Evolutionary conservation across 2,329 filamentous ascomycete genomes (phyloP).

Genomic region (Colletotrichum sidae): DNA sequence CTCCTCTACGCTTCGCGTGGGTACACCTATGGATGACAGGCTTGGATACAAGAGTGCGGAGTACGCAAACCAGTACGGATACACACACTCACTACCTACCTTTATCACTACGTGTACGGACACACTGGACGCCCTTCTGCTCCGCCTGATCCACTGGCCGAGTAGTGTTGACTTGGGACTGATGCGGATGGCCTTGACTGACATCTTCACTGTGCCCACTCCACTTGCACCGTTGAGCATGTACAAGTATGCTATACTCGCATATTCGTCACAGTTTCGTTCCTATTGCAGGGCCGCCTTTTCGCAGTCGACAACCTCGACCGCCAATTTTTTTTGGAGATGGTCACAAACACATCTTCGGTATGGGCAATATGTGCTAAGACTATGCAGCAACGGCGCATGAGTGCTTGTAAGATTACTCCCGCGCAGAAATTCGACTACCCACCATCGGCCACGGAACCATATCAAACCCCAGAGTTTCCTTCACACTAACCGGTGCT

Average conservation of each 20-base stretch:
- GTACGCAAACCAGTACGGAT: too few relatives aligned
- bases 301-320: too few relatives aligned
- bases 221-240: slow-evolving; percentile 28
- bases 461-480: slow-evolving; percentile 23
- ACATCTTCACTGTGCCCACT: slow-evolving; percentile 3
- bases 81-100: too few relatives aligned
- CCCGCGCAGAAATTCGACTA: slow-evolving; percentile 18
- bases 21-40: too few relatives aligned
- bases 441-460: slow-evolving; percentile 15
- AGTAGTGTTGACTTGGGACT: background rate
- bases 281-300: too few relatives aligned
- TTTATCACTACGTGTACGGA: too few relatives aligned
- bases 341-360: too few relatives aligned
- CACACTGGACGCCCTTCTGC: background rate
- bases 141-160: background rate
- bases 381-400: background rate
- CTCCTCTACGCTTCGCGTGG: too few relatives aligned
- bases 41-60: too few relatives aligned
- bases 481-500: slow-evolving; percentile 28
- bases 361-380: too few relatives aligned
- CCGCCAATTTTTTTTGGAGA: too few relatives aligned
- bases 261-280: slow-evolving; percentile 1
- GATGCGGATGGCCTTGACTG: background rate
- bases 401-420: slow-evolving; percentile 18
- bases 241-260: background rate